A percentile compares a stretch with the other conserved stretches of the same genome.
Evolutionary conservation across 768 basidiomycete species (phyloP).

Genomic region (Holtermannia corniformis): DNA sequence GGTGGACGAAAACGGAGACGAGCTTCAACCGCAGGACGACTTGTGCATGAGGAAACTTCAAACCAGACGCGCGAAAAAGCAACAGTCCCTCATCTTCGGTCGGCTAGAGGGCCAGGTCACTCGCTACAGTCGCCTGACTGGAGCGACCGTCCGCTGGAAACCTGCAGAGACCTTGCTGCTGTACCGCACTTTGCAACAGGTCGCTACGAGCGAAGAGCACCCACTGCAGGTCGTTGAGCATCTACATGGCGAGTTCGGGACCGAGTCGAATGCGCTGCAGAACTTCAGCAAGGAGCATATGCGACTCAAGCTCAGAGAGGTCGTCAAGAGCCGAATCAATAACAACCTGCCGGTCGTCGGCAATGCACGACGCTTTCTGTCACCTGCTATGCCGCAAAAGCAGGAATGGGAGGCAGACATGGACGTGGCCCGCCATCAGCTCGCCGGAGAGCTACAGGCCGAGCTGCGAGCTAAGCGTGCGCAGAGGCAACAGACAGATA

Average conservation of each 20-base stretch:
- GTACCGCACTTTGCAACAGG: constrained; percentile 31
- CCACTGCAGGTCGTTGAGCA: constrained; percentile 22
- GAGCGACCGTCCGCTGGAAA: constrained; percentile 21
- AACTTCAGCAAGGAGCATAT: constrained; percentile 30
- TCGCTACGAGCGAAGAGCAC: constrained; percentile 18
- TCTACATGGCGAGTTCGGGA: constrained; percentile 25
- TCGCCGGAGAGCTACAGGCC: no score
- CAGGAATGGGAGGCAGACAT: no score
- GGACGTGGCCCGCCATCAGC: no score
- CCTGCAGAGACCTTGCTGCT: constrained; percentile 25
- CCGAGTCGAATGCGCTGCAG: constrained; percentile 4
- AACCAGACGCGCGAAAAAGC: no score
- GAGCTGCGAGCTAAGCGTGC: no score
- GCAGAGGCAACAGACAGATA: no score
- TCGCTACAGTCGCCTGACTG: constrained; percentile 15
- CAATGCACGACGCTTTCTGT: not conserved
- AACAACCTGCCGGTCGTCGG: constrained; percentile 1
- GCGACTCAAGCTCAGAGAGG: constrained; percentile 32
- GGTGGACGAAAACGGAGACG: not conserved
- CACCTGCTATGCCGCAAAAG: no score
- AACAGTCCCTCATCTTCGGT: constrained; percentile 15
- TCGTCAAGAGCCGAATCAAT: constrained; percentile 14
- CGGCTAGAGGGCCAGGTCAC: constrained; percentile 6
- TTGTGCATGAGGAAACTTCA: no score
- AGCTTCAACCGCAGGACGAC: not conserved